Conservation (phyloP, 495 filamentous ascomycete species). For the Penicillium pulvis region DNA sequence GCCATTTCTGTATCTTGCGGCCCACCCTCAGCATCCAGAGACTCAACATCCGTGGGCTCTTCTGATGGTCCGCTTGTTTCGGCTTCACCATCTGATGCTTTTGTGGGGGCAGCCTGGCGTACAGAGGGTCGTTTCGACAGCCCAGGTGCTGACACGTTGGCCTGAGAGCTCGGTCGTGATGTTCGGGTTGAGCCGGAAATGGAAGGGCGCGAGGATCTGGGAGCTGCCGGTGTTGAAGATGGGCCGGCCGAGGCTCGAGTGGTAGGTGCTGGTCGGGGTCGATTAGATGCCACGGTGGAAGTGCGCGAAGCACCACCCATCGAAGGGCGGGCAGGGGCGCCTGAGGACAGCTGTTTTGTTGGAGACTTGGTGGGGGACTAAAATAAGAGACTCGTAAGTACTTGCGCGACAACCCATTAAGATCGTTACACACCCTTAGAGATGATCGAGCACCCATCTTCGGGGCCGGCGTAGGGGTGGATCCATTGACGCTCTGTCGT, state of each 20-base stretch:
- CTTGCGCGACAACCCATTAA: conserved; percentile 5
- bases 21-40: conserved; percentile 26
- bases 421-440: conserved; percentile 54
- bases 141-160: conserved; percentile 24
- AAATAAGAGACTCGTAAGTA: conserved; percentile 8
- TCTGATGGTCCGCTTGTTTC: conserved; percentile 34
- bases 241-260: conserved; percentile 71
- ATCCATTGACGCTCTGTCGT: conserved; percentile 66
- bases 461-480: conserved; percentile 64
- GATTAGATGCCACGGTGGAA: conserved; percentile 44
- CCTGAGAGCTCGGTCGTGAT: conserved; percentile 38
- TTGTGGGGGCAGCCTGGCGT: conserved; percentile 33
- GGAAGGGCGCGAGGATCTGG: conserved; percentile 43
- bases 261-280: conserved; percentile 53
- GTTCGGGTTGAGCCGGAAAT: conserved; percentile 36
- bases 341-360: conserved; percentile 69
- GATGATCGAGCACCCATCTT: conserved; percentile 54
- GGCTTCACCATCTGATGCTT: conserved; percentile 31
- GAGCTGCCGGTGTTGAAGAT: conserved; percentile 42
- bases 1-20: conserved; percentile 18
- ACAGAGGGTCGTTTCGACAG: conserved; percentile 44
- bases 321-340: conserved; percentile 51
- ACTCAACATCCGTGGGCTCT: conserved; percentile 32
- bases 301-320: conserved; percentile 54
- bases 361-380: conserved; percentile 80